Evolutionary conservation across 805 yeast genomes (phyloP), one percentile per base, ranked within the genome.

Genomic region (Saturnispora ahearnii): DNA sequence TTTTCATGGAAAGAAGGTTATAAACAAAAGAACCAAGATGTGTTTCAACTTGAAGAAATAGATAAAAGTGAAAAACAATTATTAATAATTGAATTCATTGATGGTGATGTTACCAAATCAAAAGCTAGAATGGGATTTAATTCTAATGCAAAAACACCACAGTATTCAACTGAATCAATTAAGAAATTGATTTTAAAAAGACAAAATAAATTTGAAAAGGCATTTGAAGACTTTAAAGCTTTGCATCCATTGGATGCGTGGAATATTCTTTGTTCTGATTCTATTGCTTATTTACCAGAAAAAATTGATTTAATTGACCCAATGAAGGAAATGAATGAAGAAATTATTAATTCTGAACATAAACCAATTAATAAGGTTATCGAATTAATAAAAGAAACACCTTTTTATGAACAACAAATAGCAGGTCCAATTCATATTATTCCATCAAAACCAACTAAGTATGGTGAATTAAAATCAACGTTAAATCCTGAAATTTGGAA

Each of bases 51-150:
- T 21, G 73, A 77, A 52, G 65, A 69, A 41, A 67, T 66, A 3
- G 59, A 53, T 13, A 66, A 63, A 13, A 60, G 57, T 6, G 68
- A 68, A 11, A 70, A 73, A 21, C 89, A 82, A 55, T 59, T 86
- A 8, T 68, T 90, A 28, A 71, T 87, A 1, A 84, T 90, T 60
- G 90, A 84, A 55, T 87, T 90, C 62, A 72, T 78, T 15, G 96
- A 90, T 62, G 86, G 84, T 12, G 71, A 73, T 51, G 60, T 75
- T 58, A 56, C 69, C 58, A 76, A 70, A 57, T 78, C 68, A 55
- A 77, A 72, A 70, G 75, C 68, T 40, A 75, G 63, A 67, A 58
- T 69, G 12, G 62, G 70, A 4, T 69, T 60, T 55, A 70, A 62
- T 46, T 66, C 73, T 5, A 76, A 74, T 44, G 69, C 81, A 51